phyloP scores from a whole-genome alignment of 2,329 filamentous ascomycete species.

The Lomentospora prolificans region DNA sequence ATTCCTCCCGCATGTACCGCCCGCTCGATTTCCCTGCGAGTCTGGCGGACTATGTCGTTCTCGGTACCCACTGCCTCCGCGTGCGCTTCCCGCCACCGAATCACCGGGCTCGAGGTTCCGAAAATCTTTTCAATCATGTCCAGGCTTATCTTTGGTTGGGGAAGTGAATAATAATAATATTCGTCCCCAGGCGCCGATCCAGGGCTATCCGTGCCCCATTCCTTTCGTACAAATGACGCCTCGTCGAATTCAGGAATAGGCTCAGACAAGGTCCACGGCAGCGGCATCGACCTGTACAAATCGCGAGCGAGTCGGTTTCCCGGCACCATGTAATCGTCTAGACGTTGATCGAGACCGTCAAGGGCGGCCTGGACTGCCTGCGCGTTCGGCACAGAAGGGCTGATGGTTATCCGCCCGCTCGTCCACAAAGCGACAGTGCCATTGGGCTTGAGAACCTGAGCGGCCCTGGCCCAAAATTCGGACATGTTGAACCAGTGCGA shows the following conservation, averaged over 20 bases:
- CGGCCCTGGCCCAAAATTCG: constrained; percentile 37
- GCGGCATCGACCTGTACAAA: constrained; percentile 29
- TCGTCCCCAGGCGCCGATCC: constrained; percentile 16
- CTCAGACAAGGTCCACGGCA: constrained; percentile 37
- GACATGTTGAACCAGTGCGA: constrained; percentile 51
- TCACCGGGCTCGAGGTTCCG: constrained; percentile 27
- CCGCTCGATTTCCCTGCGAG: constrained; percentile 17
- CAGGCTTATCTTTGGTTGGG: constrained; percentile 16
- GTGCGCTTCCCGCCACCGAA: constrained; percentile 35
- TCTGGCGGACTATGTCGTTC: constrained; percentile 23
- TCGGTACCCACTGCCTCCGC: constrained; percentile 30
- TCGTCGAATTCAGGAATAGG: constrained; percentile 28
- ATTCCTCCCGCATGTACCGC: constrained; percentile 24
- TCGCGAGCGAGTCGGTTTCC: constrained; percentile 31
- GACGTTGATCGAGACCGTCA: constrained; percentile 23
- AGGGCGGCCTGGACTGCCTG: constrained; percentile 30
- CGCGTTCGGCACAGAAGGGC: constrained; percentile 26
- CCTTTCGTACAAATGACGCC: constrained; percentile 26
- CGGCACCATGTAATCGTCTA: constrained; percentile 27
- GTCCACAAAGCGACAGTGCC: constrained; percentile 45
- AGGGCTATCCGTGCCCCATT: constrained; percentile 29
- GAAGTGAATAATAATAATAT: neutral
- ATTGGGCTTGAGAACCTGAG: constrained; percentile 36
- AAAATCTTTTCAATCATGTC: constrained; percentile 25
- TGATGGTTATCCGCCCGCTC: constrained; percentile 18